A percentile compares a stretch with the other conserved stretches of the same genome.
phyloP scores from a whole-genome alignment of 139 green algal species.

The Closterium sp. region DNA sequence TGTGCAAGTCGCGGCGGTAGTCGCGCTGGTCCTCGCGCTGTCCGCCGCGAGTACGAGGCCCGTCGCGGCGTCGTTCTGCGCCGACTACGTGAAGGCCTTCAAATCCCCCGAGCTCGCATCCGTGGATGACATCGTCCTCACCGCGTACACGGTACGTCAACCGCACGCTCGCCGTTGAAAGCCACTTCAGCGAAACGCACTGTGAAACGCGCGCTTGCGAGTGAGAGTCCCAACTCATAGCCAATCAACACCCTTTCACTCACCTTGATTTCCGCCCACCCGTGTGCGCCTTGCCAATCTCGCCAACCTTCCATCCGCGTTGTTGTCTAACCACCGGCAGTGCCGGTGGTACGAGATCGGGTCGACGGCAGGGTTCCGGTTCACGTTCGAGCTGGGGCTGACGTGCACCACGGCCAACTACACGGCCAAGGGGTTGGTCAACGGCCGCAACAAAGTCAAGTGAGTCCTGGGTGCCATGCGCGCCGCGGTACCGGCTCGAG shows the following conservation, averaged over 20 bases:
- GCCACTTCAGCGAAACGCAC: no score
- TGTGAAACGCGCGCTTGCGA: neutral
- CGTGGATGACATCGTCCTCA: no score
- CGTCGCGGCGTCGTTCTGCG: neutral
- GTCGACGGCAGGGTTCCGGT: neutral
- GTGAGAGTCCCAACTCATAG: neutral
- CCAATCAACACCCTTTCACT: no score
- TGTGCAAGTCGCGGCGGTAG: neutral
- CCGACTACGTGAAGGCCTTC: neutral
- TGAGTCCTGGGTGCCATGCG: neutral
- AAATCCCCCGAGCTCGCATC: neutral
- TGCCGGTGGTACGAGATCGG: constrained; percentile 8
- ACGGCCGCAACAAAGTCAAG: neutral
- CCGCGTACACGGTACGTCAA: no score
- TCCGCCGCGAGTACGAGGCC: neutral
- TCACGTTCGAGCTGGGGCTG: neutral
- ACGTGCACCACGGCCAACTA: neutral
- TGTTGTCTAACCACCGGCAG: neutral
- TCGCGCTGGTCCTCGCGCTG: neutral
- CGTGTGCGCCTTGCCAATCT: neutral
- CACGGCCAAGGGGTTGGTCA: neutral
- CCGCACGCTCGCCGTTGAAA: no score
- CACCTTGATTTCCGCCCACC: no score
- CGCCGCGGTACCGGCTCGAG: no score
- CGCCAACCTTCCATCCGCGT: neutral